Evolutionary conservation across 345 rosid species (phyloP).

Genomic region (Pugionium dolabratum): DNA sequence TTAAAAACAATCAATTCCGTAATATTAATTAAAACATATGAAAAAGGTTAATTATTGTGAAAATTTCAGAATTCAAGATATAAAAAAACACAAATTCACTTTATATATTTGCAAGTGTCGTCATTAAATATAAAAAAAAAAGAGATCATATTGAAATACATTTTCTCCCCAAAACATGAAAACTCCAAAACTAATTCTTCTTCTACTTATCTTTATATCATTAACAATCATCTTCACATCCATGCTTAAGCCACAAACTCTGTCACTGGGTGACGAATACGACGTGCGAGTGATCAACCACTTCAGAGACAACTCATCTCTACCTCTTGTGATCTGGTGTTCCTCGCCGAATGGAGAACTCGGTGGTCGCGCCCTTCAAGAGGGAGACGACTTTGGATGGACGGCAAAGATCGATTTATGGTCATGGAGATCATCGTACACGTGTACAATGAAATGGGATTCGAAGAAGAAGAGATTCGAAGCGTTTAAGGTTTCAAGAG

Average conservation of each 20-base stretch:
- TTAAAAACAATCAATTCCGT: too few species aligned
- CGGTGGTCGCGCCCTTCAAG: conserved; percentile 96
- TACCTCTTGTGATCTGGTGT: conserved; percentile 91
- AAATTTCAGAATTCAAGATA: too few species aligned
- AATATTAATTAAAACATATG: too few species aligned
- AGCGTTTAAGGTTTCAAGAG: conserved; percentile 65
- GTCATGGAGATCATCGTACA: conserved; percentile 43
- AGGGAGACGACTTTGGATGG: conserved; percentile 91
- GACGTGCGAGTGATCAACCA: conserved; percentile 86
- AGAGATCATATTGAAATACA: too few species aligned
- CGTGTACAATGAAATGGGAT: conserved; percentile 86
- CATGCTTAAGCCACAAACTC: conserved; percentile 39
- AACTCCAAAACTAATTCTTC: conserved; percentile 26
- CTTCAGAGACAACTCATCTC: conserved; percentile 79
- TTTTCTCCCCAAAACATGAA: conserved; percentile 41
- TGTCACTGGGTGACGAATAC: conserved; percentile 45
- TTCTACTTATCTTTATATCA: conserved; percentile 34
- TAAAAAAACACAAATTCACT: too few species aligned
- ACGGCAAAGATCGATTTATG: conserved; percentile 49
- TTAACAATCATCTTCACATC: conserved; percentile 41
- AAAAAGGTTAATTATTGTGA: too few species aligned
- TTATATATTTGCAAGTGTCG: too few species aligned
- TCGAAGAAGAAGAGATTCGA: conserved; percentile 54
- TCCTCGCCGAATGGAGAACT: conserved; percentile 57
- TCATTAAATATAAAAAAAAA: too few species aligned